These are phyloP conservation scores for Glebionis coronaria DNA, from an alignment of 129 eudicot species.

Conservation along the genomic window DNA sequence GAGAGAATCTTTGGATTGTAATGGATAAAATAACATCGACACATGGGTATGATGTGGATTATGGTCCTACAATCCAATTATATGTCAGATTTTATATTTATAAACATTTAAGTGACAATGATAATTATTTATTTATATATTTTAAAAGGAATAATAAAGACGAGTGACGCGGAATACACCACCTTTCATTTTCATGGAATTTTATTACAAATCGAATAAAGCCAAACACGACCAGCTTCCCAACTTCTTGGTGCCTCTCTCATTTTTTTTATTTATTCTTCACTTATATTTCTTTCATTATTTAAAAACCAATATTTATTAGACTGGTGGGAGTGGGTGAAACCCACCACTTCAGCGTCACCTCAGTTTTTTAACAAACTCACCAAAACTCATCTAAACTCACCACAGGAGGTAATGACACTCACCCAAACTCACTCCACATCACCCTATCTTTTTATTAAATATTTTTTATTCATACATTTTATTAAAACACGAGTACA, in stretches of 20 bases:
- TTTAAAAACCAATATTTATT: neutral
- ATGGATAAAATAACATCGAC: slow-evolving; percentile 22
- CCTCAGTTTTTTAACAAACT: no score
- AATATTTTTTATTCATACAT: no score
- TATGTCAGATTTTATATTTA: neutral
- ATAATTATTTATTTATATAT: neutral
- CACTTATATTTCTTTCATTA: neutral
- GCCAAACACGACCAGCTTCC: slow-evolving; percentile 43
- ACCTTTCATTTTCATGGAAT: slow-evolving; percentile 20
- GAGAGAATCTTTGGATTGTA: slow-evolving; percentile 17
- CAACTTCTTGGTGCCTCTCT: slow-evolving; percentile 44
- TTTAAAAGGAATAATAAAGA: slow-evolving; percentile 1
- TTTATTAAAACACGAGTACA: no score
- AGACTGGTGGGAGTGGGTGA: no score
- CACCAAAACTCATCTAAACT: no score
- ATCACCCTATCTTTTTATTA: no score
- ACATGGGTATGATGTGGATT: slow-evolving; percentile 35
- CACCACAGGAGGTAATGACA: no score
- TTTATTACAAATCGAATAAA: neutral
- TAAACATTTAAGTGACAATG: neutral
- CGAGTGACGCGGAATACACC: slow-evolving; percentile 38
- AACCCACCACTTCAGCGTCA: no score
- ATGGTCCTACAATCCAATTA: slow-evolving; percentile 9
- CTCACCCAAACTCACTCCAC: no score
- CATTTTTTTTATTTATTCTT: neutral